phyloP scores from a whole-genome alignment of 768 basidiomycete genomes.

The Mycena leptocephala region DNA sequence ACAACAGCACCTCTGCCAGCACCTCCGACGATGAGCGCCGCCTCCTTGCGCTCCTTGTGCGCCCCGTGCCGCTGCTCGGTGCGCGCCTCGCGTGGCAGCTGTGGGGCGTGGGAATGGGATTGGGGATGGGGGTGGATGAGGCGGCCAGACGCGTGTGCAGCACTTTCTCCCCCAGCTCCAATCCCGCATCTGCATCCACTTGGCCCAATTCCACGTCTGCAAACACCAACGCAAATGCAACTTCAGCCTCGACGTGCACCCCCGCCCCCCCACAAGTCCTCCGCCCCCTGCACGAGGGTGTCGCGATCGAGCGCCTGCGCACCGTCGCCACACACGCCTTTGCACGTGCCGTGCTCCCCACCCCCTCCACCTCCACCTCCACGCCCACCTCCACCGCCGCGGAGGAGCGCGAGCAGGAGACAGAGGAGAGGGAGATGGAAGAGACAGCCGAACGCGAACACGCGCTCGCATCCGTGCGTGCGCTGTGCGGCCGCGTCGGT shows the following conservation, averaged over 20 bases:
- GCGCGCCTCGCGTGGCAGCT: conserved; percentile 39
- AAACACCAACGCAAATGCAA: neutral
- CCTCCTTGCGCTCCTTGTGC: conserved; percentile 46
- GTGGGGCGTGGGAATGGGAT: conserved; percentile 58
- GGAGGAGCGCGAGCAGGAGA: neutral
- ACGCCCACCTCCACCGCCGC: neutral
- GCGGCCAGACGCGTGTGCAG: conserved; percentile 55
- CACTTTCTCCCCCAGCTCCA: neutral
- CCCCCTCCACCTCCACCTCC: neutral
- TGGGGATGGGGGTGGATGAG: conserved; percentile 66
- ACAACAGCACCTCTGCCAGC: neutral
- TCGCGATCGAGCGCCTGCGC: conserved; percentile 69
- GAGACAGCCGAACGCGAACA: conserved; percentile 63
- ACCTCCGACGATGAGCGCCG: conserved; percentile 5
- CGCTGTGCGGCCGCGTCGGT: conserved; percentile 73
- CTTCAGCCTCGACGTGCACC: no score
- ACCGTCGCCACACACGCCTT: conserved; percentile 71
- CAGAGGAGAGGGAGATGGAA: conserved; percentile 51
- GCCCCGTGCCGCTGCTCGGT: conserved; percentile 38
- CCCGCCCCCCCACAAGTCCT: no score
- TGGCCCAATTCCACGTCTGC: no score
- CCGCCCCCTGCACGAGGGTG: conserved; percentile 38
- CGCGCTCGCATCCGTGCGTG: conserved; percentile 73
- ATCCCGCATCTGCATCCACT: neutral
- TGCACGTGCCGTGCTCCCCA: conserved; percentile 54